phyloP scores from a whole-genome alignment of 23 red algal genomes.

The Gracilaria domingensis region DNA sequence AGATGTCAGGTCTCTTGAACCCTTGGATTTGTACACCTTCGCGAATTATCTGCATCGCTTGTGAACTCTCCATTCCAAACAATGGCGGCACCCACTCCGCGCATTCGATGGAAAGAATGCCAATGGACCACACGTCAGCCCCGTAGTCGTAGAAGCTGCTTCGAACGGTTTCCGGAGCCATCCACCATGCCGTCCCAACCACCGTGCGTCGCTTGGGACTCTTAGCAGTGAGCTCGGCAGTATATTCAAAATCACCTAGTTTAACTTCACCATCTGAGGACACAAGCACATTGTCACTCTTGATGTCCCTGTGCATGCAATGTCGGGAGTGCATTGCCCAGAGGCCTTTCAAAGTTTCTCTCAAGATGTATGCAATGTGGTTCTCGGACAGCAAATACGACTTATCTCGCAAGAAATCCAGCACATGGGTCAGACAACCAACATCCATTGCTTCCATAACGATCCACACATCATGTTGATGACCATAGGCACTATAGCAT shows the following conservation, averaged over 20 bases:
- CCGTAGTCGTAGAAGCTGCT: constrained; percentile 84
- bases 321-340: constrained; percentile 79
- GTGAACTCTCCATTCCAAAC: constrained; percentile 72
- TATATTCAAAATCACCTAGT: constrained; percentile 87
- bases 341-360: constrained; percentile 80
- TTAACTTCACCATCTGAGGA: constrained; percentile 74
- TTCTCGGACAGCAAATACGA: constrained; percentile 72
- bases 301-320: constrained; percentile 91
- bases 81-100: constrained; percentile 92
- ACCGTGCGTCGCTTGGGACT: constrained; percentile 73
- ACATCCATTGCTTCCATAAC: constrained; percentile 90
- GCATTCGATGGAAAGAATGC: constrained; percentile 93
- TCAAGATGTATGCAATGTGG: constrained; percentile 85
- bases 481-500: constrained; percentile 71
- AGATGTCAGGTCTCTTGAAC: constrained; percentile 76
- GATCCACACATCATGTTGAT: constrained; percentile 74
- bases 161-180: constrained; percentile 95
- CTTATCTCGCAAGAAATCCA: constrained; percentile 73
- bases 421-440: constrained; percentile 80
- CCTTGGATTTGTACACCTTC: constrained; percentile 72
- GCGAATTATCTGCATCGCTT: constrained; percentile 91
- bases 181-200: constrained; percentile 94
- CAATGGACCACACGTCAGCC: constrained; percentile 95
- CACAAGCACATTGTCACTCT: constrained; percentile 88
- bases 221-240: constrained; percentile 71